Conservation (phyloP, 495 filamentous ascomycete species). For the Lasiosphaeris hirsuta region DNA sequence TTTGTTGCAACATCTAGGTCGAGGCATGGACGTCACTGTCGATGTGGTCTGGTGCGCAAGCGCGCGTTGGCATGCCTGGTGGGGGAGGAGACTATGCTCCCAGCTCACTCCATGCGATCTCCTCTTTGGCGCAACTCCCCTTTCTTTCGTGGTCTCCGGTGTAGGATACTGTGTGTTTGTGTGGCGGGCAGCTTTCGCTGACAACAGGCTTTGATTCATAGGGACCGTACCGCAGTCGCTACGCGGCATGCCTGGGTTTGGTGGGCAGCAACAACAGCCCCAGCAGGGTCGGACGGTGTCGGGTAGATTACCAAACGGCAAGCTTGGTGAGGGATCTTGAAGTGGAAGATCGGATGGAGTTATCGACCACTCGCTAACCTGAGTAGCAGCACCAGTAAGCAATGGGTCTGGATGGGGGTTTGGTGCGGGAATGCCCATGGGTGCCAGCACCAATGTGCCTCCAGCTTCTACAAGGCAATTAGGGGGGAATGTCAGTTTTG, state of each 20-base stretch:
- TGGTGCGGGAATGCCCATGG: constrained; percentile 63
- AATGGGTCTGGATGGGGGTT: constrained; percentile 73
- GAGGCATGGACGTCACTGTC: no score
- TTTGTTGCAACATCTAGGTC: no score
- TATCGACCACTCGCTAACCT: constrained; percentile 32
- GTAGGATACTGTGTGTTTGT: no score
- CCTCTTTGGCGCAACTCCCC: no score
- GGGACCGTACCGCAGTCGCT: constrained; percentile 66
- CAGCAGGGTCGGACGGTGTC: constrained; percentile 59
- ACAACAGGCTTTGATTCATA: constrained; percentile 29
- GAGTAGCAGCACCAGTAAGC: constrained; percentile 43
- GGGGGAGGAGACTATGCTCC: no score
- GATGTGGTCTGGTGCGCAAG: no score
- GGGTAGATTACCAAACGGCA: constrained; percentile 71
- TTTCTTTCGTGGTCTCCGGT: no score
- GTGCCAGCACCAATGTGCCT: constrained; percentile 57
- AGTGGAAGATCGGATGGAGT: neutral
- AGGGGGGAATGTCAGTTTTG: constrained; percentile 71
- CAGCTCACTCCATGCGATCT: no score
- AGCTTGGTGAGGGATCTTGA: constrained; percentile 57
- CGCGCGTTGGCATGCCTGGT: no score
- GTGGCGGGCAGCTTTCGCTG: constrained; percentile 9
- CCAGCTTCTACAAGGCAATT: constrained; percentile 47
- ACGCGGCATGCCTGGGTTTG: constrained; percentile 67
- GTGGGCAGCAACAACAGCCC: constrained; percentile 60